phyloP scores from a whole-genome alignment of 352 stramenopile genomes.

The Pythium grandisporangium region DNA sequence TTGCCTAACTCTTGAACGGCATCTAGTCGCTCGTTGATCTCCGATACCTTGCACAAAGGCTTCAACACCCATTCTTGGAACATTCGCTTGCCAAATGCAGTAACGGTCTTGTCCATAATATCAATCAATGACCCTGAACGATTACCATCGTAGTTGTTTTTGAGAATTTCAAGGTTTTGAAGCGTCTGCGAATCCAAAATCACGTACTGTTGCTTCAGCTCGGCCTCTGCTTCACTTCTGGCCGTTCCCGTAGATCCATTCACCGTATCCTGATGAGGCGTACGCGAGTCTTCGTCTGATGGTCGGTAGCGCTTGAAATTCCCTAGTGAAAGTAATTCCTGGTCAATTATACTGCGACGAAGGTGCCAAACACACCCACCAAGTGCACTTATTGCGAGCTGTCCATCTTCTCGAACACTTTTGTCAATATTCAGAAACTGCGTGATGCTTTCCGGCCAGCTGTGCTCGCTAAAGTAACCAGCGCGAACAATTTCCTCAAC shows the following conservation, averaged over 20 bases:
- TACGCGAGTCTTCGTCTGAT: conserved; percentile 46
- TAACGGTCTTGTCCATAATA: conserved; percentile 87
- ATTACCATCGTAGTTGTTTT: conserved; percentile 87
- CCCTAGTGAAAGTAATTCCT: conserved; percentile 67
- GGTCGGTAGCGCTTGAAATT: conserved; percentile 78
- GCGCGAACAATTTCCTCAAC: conserved; percentile 86
- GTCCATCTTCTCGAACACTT: conserved; percentile 39
- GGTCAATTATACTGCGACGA: conserved; percentile 73
- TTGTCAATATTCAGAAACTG: conserved; percentile 67
- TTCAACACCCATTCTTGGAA: conserved; percentile 97
- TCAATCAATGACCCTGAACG: conserved; percentile 89
- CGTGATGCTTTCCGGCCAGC: conserved; percentile 49
- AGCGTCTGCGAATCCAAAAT: conserved; percentile 96
- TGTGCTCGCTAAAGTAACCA: conserved; percentile 82
- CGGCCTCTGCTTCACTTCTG: conserved; percentile 17
- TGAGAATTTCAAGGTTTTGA: conserved; percentile 94
- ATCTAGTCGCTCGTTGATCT: conserved; percentile 95
- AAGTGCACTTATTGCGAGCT: conserved; percentile 58
- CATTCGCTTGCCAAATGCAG: conserved; percentile 92
- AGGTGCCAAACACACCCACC: conserved; percentile 77
- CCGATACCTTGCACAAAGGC: conserved; percentile 89
- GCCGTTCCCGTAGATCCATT: conserved; percentile 7
- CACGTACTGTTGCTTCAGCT: conserved; percentile 83
- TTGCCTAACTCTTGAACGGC: conserved; percentile 93
- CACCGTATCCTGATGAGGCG: too few relatives aligned